Evolutionary conservation across 768 basidiomycete genomes (phyloP).

Genomic region (Grammothele lineata): DNA sequence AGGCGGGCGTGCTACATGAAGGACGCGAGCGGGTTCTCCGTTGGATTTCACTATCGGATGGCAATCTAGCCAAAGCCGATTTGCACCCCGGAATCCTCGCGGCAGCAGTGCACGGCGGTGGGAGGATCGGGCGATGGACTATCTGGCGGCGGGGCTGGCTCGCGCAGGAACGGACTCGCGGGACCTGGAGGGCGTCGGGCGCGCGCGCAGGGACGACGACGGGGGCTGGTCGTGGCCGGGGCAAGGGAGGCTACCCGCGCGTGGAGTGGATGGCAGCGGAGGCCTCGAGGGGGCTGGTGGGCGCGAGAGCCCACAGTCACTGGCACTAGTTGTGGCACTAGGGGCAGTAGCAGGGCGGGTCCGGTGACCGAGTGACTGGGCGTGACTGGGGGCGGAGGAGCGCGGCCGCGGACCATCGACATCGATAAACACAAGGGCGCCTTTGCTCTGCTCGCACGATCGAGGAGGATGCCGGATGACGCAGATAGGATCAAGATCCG

Average conservation of each 20-base stretch:
- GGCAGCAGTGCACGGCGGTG: slow-evolving; percentile 3
- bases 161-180: no score
- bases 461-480: slow-evolving; percentile 22
- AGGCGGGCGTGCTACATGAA: neutral
- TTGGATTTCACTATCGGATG: slow-evolving; percentile 14
- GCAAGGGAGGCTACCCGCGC: neutral
- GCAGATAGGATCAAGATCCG: slow-evolving; percentile 74
- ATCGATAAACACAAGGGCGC: slow-evolving; percentile 18
- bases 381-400: neutral
- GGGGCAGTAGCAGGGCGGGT: no score
- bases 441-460: slow-evolving; percentile 11
- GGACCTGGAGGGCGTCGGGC: neutral
- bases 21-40: neutral
- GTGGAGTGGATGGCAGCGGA: no score
- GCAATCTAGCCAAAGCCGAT: slow-evolving; percentile 16
- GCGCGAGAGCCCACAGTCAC: no score
- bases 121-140: no score
- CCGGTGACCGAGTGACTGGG: neutral
- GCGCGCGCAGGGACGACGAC: neutral
- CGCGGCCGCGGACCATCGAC: slow-evolving; percentile 10
- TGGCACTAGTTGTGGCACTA: no score
- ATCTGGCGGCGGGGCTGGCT: no score
- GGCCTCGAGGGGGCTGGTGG: no score
- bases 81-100: slow-evolving; percentile 15
- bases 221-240: neutral